These are phyloP conservation scores for Rhodosporidiobolus sp. DNA, from an alignment of 768 basidiomycete genomes.

Conservation along the genomic window DNA sequence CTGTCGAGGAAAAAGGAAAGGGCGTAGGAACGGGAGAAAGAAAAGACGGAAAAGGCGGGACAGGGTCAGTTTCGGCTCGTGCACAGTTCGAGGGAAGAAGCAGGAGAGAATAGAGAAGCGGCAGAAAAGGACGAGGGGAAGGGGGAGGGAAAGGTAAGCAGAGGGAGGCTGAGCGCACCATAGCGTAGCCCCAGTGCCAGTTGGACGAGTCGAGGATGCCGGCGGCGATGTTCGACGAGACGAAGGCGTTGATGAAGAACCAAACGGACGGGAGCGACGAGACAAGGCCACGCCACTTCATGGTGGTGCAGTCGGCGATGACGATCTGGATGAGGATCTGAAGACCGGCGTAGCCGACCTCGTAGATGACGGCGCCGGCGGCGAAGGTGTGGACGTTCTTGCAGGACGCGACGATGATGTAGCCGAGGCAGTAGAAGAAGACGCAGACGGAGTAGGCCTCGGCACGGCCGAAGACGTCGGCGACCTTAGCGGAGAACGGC, in stretches of 20 bases:
- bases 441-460: slow-evolving; percentile 61
- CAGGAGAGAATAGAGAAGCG: too few relatives aligned
- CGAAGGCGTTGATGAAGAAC: slow-evolving; percentile 49
- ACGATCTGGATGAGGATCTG: slow-evolving; percentile 51
- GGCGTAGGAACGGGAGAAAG: slow-evolving; percentile 2
- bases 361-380: slow-evolving; percentile 43
- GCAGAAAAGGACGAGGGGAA: background rate
- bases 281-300: slow-evolving; percentile 50
- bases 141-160: background rate
- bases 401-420: slow-evolving; percentile 42
- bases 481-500: slow-evolving; percentile 69
- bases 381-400: slow-evolving; percentile 45
- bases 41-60: background rate
- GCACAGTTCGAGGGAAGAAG: too few relatives aligned
- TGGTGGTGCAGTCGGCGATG: slow-evolving; percentile 49
- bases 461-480: slow-evolving; percentile 68
- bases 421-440: slow-evolving; percentile 62
- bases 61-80: too few relatives aligned
- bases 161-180: slow-evolving; percentile 24
- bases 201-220: slow-evolving; percentile 19
- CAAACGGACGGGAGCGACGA: slow-evolving; percentile 40
- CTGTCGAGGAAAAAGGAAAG: slow-evolving; percentile 23
- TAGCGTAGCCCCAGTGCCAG: slow-evolving; percentile 53
- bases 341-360: slow-evolving; percentile 46
- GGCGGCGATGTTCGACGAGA: slow-evolving; percentile 50